phyloP scores from a whole-genome alignment of 768 basidiomycete genomes.

The Termitomyces sp. region DNA sequence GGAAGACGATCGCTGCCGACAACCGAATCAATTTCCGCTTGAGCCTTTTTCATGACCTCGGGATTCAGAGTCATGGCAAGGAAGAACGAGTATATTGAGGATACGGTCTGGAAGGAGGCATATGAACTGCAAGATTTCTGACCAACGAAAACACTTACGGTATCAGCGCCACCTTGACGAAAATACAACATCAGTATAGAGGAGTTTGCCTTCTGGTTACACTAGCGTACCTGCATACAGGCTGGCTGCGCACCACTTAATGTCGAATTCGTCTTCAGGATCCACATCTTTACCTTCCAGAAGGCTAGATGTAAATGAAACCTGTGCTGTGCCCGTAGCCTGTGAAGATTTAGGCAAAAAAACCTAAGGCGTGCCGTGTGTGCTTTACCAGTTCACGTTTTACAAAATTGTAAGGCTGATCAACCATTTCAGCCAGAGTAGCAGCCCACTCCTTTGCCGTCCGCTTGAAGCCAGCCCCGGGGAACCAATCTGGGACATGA shows the following conservation, averaged over 20 bases:
- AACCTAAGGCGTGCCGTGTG: slow-evolving; percentile 2
- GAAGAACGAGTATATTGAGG: not conserved
- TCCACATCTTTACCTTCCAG: no score
- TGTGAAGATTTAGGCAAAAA: slow-evolving; percentile 15
- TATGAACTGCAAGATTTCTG: not conserved
- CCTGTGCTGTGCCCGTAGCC: no score
- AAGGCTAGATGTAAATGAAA: no score
- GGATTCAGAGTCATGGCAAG: slow-evolving; percentile 57
- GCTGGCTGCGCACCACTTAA: slow-evolving; percentile 30
- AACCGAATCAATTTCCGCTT: slow-evolving; percentile 7
- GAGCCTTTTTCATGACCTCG: slow-evolving; percentile 28
- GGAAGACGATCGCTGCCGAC: slow-evolving; percentile 44
- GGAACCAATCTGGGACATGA: slow-evolving; percentile 59
- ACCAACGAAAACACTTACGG: slow-evolving; percentile 18
- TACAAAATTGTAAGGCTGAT: slow-evolving; percentile 51
- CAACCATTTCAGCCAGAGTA: slow-evolving; percentile 52
- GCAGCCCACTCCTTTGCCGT: slow-evolving; percentile 35
- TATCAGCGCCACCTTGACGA: slow-evolving; percentile 46
- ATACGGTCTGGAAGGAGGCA: slow-evolving; percentile 42
- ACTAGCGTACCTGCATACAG: slow-evolving; percentile 42
- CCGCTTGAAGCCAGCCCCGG: slow-evolving; percentile 39
- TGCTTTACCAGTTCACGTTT: slow-evolving; percentile 54
- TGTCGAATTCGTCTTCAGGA: slow-evolving; percentile 1
- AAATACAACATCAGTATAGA: slow-evolving; percentile 2
- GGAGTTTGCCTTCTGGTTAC: not conserved